phyloP scores from a whole-genome alignment of 148 eudicot species.

The Cornus controversa region DNA sequence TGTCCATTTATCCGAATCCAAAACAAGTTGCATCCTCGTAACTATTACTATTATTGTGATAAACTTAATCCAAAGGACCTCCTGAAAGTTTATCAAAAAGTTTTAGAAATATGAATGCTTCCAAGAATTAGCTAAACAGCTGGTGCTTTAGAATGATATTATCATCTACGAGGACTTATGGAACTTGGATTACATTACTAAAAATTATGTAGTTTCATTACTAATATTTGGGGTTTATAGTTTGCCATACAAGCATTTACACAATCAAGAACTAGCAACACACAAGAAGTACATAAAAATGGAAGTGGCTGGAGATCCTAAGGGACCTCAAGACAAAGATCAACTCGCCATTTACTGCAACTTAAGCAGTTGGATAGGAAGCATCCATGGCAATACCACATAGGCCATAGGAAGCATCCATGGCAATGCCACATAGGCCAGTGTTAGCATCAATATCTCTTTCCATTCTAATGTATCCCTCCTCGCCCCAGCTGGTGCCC shows the following conservation, averaged over 20 bases:
- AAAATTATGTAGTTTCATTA: no score
- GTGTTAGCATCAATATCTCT: constrained; percentile 11
- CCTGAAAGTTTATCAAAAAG: no score
- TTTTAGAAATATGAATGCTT: no score
- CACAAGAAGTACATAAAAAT: background rate
- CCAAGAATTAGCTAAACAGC: no score
- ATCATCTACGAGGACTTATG: no score
- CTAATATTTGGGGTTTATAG: no score
- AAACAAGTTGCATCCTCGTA: no score
- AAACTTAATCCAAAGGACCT: no score
- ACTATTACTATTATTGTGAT: no score
- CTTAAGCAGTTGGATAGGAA: constrained; percentile 18
- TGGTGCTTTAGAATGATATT: no score
- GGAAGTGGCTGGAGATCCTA: background rate
- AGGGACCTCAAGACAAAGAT: background rate
- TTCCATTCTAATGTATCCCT: constrained; percentile 16
- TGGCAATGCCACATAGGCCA: constrained; percentile 21
- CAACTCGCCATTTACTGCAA: background rate
- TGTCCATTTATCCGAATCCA: no score
- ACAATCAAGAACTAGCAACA: background rate
- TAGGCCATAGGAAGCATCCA: constrained; percentile 18
- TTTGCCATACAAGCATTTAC: background rate
- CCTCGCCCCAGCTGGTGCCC: constrained; percentile 22
- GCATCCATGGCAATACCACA: constrained; percentile 22
- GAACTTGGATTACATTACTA: no score